Conservation (phyloP, 768 basidiomycete genomes). For the Fistulinella prunicolor region DNA sequence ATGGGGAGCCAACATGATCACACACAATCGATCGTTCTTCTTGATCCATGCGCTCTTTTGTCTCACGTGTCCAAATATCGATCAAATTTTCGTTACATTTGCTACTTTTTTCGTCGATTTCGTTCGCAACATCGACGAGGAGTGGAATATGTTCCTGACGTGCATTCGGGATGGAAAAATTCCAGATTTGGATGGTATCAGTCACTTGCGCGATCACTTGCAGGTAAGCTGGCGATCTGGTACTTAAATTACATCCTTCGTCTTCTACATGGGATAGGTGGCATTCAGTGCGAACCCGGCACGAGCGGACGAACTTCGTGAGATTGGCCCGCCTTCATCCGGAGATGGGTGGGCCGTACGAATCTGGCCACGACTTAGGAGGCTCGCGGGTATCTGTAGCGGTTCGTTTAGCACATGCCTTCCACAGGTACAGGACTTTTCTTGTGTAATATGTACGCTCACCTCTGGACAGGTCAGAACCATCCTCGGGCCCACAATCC, state of each 20-base stretch:
- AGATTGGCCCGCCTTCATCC: constrained; percentile 13
- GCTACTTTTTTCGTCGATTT: constrained; percentile 12
- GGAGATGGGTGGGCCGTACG: constrained; percentile 13
- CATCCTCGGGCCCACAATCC: constrained; percentile 10
- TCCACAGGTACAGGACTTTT: constrained; percentile 1
- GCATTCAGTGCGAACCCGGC: constrained; percentile 5
- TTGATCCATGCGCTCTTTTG: constrained; percentile 17
- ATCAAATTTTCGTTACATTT: constrained; percentile 6
- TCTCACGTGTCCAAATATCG: constrained; percentile 7
- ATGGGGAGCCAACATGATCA: constrained; percentile 8
- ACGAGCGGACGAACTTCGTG: constrained; percentile 12
- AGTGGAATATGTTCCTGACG: constrained; percentile 8
- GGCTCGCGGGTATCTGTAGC: constrained; percentile 7
- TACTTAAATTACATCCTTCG: too few species aligned
- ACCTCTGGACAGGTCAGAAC: not conserved
- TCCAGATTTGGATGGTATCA: constrained; percentile 13
- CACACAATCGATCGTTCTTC: constrained; percentile 12
- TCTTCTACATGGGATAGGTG: not conserved
- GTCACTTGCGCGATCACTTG: constrained; percentile 4
- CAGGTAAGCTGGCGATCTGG: constrained; percentile 6
- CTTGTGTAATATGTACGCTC: not conserved
- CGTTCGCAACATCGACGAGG: constrained; percentile 2
- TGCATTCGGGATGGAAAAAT: constrained; percentile 11
- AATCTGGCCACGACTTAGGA: constrained; percentile 13
- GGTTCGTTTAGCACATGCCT: constrained; percentile 12